A percentile compares a stretch with the other conserved stretches of the same genome.
phyloP scores from a whole-genome alignment of 2,329 filamentous ascomycete genomes.

The Nemania abortiva region DNA sequence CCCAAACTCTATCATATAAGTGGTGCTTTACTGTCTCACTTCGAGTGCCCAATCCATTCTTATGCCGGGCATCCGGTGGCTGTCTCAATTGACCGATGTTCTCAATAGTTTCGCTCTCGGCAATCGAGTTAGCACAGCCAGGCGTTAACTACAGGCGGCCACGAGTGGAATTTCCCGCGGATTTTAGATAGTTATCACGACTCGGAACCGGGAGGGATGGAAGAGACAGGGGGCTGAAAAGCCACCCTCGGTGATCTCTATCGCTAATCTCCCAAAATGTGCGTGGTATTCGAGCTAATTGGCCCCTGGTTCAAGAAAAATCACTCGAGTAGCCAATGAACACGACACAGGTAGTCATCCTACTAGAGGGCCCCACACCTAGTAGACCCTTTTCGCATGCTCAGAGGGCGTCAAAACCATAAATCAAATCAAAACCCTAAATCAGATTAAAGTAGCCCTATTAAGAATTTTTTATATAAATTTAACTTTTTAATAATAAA shows the following conservation, averaged over 20 bases:
- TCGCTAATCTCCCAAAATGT: conserved; percentile 33
- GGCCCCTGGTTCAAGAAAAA: conserved; percentile 14
- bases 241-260: conserved; percentile 21
- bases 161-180: not conserved
- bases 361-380: too few species aligned
- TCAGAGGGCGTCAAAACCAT: too few species aligned
- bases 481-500: too few species aligned
- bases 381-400: too few species aligned
- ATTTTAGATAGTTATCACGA: not conserved
- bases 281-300: conserved; percentile 28
- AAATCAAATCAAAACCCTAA: too few species aligned
- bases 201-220: not conserved
- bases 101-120: not conserved
- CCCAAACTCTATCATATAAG: not conserved
- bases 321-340: conserved; percentile 9
- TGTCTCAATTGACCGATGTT: not conserved
- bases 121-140: not conserved
- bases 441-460: too few species aligned
- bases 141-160: too few species aligned
- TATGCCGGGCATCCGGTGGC: not conserved
- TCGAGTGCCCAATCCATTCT: not conserved
- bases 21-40: not conserved
- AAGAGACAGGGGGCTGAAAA: conserved; percentile 2
- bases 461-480: too few species aligned
- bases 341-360: conserved; percentile 1